These are phyloP conservation scores for Dactylonectria estremocensis DNA, from an alignment of 2,329 filamentous ascomycete species.

Conservation along the genomic window DNA sequence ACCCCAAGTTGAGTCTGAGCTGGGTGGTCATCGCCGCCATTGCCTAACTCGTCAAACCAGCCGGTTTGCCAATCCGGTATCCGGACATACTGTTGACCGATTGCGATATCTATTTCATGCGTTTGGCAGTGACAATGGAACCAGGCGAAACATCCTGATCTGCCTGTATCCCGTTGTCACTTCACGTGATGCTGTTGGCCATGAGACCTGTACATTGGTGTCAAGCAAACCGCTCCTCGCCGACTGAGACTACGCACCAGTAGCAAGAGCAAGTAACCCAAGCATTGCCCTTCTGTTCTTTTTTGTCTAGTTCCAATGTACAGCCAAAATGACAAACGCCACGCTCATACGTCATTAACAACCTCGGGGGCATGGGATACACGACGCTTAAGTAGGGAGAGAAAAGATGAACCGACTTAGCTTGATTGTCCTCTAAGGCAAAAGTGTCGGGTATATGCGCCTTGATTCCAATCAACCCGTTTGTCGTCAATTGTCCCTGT, in stretches of 20 bases:
- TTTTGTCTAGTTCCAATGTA: constrained; percentile 51
- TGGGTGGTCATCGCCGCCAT: background rate
- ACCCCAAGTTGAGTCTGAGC: background rate
- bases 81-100: background rate
- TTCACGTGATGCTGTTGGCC: background rate
- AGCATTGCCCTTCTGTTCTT: constrained; percentile 41
- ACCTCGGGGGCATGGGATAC: constrained; percentile 37
- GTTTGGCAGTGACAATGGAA: background rate
- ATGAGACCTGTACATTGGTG: background rate
- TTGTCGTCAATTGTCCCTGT: constrained; percentile 29
- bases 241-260: constrained; percentile 31
- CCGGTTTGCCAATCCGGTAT: background rate
- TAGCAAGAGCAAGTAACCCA: constrained; percentile 38
- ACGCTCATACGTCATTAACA: constrained; percentile 54
- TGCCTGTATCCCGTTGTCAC: background rate
- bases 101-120: background rate
- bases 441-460: constrained; percentile 47
- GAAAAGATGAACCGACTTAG: constrained; percentile 34
- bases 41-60: background rate
- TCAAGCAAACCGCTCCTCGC: constrained; percentile 15
- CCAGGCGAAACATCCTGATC: background rate
- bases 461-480: constrained; percentile 38
- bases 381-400: constrained; percentile 34
- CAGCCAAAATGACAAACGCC: constrained; percentile 53
- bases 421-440: constrained; percentile 45